Evolutionary conservation across 2,329 filamentous ascomycete species (phyloP), one percentile per base, ranked within the genome.

Genomic region (Aspergillus clavatus): DNA sequence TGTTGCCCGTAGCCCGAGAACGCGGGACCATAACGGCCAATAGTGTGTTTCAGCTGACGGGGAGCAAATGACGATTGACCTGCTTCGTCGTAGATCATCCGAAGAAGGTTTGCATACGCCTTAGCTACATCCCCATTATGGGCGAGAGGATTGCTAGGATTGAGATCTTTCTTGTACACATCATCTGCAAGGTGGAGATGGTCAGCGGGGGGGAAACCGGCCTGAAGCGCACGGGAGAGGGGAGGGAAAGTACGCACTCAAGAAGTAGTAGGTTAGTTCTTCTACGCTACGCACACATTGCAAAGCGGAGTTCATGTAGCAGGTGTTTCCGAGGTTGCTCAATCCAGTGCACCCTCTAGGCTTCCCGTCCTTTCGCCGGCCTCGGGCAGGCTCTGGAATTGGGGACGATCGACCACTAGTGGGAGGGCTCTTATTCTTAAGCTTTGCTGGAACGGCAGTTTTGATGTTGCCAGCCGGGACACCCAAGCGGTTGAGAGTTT

Each of bases 241-340:
- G 47, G 38, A 40, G 29, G n/a, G n/a, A n/a, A 37, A 24, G 28
- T 33, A 60, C 54, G 39, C 48, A 69, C 74, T 68, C 63, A 96
- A 69, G 67, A 98, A 97, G 67, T 95, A 98, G 59, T 89, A 84
- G 4, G 89, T 91, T 52, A 98, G 72, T 67, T 98, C 93, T 62
- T 95, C 88, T 0, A 96, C 89, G 57, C 88, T 94, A 40, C 91
- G 83, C 41, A 98, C 81, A 65, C 93, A 98, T 65, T 98, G 93
- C 43, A 97, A 75, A 7, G 93, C 93, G 18, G 91, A 95, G 68
- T 97, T 97, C 90, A 97, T 96, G 71, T 98, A 98, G 70, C 93
- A 98, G 0, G 93, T 97, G 61, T 98, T 98, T 39, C 93, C 93
- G 11, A 98, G 73, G 61, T 98, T 98, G 52, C 81, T 82, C 42